phyloP scores from a whole-genome alignment of 2,329 filamentous ascomycete genomes.

The Diaporthe destruens region DNA sequence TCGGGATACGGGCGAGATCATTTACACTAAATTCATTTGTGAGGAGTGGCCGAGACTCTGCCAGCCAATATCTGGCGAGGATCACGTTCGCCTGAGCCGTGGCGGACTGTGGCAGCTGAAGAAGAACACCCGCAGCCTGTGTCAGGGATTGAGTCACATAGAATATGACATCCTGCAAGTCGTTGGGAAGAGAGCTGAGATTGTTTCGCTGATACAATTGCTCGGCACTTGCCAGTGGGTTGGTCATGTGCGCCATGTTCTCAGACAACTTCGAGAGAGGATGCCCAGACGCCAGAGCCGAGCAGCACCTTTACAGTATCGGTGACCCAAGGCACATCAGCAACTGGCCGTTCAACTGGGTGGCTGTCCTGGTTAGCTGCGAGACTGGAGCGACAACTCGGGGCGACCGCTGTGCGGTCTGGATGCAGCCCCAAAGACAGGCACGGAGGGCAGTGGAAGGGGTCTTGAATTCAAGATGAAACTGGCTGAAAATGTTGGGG shows the following conservation, averaged over 20 bases:
- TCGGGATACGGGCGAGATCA: background rate
- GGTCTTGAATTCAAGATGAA: background rate
- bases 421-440: background rate
- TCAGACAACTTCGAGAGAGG: background rate
- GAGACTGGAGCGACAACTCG: too few relatives aligned
- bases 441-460: background rate
- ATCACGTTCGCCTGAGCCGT: constrained; percentile 88
- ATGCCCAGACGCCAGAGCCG: background rate
- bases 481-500: background rate
- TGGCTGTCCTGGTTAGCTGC: background rate
- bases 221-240: constrained; percentile 78
- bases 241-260: constrained; percentile 72
- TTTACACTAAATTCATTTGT: constrained; percentile 69
- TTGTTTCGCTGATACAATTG: constrained; percentile 73
- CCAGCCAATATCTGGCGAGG: constrained; percentile 83
- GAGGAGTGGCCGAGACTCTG: constrained; percentile 62
- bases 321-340: background rate
- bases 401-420: background rate
- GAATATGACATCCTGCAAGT: constrained; percentile 79
- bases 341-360: background rate
- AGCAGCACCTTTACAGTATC: background rate
- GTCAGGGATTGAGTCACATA: constrained; percentile 80
- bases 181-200: constrained; percentile 70
- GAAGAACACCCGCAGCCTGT: constrained; percentile 82
- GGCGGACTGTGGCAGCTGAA: constrained; percentile 86